Base-by-base conservation (phyloP, 257 asterid genomes). In the Ocimum tenuiflorum region DNA sequence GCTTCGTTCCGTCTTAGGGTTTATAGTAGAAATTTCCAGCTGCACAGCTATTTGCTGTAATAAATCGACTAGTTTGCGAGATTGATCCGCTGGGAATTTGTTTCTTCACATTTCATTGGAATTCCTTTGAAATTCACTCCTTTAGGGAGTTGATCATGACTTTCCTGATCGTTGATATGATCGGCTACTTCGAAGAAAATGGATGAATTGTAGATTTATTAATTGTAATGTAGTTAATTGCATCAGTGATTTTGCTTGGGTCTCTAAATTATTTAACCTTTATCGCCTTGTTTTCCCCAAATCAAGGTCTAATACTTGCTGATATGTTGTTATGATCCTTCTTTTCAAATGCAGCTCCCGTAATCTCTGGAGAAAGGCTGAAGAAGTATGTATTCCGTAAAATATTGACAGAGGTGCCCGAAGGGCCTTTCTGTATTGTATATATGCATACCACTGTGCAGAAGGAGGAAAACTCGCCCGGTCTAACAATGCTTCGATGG, bases 381-480 rank as follows among this genome's bases (percentile, higher is more conserved):
- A 92, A 85, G 76, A 92, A 60, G 63, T 92, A 89, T 50, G 82
- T 89, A 43, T 64, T 71, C 65, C 86, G 79, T 52, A 92, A 89
- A 84, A 85, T 92, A 57, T 51, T 77, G 46, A 74, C 72, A 0
- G 91, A 84, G 82, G 54, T 82, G 79, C 82, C 89, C 3, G 86
- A 82, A 74, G 97, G 91, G 54, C 95, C 91, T 15, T 92, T 87
- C 73, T 92, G 96, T 66, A 81, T 92, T 17, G 91, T 84, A n/a
- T 92, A 92, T 85, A 85, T 89, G 74, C 96, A 92, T 68, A 89
- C 83, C 39, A 83, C 91, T 3, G 95, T 78, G 51, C 95, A 89
- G 82, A 87, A 76, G 71, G 95, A 87, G 58, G 94, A 92, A 20
- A 92, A 89, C 77, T 89, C 87, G 7, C 99, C 99, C 15, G 99